Percentiles rank a stretch among this genome's conserved stretches.
These are phyloP conservation scores for Penicillium sp. DNA, from an alignment of 2,329 filamentous ascomycete species.

Conservation along the genomic window DNA sequence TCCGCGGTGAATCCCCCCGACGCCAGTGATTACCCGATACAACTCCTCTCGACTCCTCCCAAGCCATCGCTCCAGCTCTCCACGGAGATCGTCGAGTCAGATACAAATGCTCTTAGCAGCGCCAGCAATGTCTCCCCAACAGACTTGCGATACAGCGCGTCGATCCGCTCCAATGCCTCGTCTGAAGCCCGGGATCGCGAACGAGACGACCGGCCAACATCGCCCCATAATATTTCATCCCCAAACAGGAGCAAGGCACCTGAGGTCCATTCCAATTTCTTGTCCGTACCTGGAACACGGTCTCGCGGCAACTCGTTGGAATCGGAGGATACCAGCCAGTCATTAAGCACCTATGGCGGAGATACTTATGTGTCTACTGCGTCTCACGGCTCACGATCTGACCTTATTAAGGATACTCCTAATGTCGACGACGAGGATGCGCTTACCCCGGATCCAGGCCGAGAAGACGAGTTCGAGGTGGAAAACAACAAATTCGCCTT, in stretches of 20 bases:
- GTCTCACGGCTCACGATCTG: conserved; percentile 45
- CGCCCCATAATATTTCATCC: conserved; percentile 68
- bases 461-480: conserved; percentile 68
- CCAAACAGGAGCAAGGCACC: conserved; percentile 53
- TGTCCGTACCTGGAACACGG: conserved; percentile 63
- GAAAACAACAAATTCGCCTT: conserved; percentile 72
- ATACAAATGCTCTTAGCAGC: conserved; percentile 32
- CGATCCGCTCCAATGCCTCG: conserved; percentile 56
- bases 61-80: conserved; percentile 40
- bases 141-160: conserved; percentile 54
- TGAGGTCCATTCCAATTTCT: conserved; percentile 56
- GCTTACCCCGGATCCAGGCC: conserved; percentile 68
- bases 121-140: conserved; percentile 40
- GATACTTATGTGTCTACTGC: conserved; percentile 54
- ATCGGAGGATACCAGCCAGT: conserved; percentile 58
- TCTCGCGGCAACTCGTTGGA: conserved; percentile 67
- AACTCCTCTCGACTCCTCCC: conserved; percentile 36
- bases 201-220: conserved; percentile 60
- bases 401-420: conserved; percentile 43
- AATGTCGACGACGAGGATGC: conserved; percentile 64
- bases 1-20: conserved; percentile 51
- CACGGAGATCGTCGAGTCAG: conserved; percentile 36
- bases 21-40: conserved; percentile 33
- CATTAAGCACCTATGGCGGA: conserved; percentile 54
- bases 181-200: conserved; percentile 57